Base-by-base conservation (phyloP, 2,329 filamentous ascomycete genomes). In the Colletotrichum agaves region DNA sequence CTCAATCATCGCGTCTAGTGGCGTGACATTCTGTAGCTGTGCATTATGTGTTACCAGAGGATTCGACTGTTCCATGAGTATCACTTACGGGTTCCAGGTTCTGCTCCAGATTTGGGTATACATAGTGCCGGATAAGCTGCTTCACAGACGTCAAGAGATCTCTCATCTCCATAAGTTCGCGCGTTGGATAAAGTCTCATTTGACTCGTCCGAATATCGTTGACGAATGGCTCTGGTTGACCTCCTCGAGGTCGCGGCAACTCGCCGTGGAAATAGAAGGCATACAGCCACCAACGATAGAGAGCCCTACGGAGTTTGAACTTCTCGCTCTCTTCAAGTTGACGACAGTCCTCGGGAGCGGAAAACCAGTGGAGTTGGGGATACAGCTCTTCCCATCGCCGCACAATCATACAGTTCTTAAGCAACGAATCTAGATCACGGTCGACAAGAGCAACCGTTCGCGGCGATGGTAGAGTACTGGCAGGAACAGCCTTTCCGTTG, bases 201-300 rank as follows among this genome's bases (percentile, higher is more conserved):
- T 82, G 79, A 47, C 78, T 82, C 31, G 77, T 78, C 49, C 83
- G 77, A 12, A 81, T 71, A 56, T 82, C 78, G 49, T 82, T 78
- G 8, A 79, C 79, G 27, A 74, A 77, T 11, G 79, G 77, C 66
- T 80, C 78, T 0, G 80, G 80, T 49, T 79, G 75, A 2, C 78
- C 79, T 44, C 75, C 62, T 8, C 77, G 76, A 4, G 80, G 80
- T 27, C 77, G 74, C 10, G 76, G 79, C 39, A 77, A 75, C 35
- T 81, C 80, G 11, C 81, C 81, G 52, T 88, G 85, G 66, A 87
- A 87, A 67, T 85, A 83, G 37, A 80, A 79, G 6, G 83, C 79
- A 69, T 84, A 88, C 4, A 85, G 77, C 84, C 85, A 87, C 85
- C 85, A 88, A 35, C 79, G 76, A 57, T 85, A 86, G 33, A 88